These are phyloP conservation scores for Prunus mongolica DNA, from an alignment of 306 rosid genomes.

Conservation along the genomic window DNA sequence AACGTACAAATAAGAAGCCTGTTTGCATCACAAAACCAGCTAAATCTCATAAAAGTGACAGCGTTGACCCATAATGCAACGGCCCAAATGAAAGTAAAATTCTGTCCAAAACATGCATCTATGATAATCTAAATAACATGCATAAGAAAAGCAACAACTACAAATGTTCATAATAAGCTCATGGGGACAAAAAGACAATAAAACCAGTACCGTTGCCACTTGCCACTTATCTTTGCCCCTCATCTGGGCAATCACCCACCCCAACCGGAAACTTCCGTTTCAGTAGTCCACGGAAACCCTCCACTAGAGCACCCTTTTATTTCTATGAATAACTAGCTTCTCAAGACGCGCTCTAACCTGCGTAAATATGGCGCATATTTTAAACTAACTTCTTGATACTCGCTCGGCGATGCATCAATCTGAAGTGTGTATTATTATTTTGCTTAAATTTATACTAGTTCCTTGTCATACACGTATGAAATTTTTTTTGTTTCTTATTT, in stretches of 20 bases:
- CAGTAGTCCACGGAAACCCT: background rate
- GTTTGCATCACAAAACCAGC: background rate
- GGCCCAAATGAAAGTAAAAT: background rate
- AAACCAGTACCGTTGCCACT: background rate
- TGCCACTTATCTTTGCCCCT: background rate
- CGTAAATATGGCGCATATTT: rapidly evolving
- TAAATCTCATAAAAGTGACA: too few relatives aligned
- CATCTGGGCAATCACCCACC: background rate
- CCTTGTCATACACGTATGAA: too few relatives aligned
- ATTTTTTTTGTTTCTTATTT: too few relatives aligned
- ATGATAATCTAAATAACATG: background rate
- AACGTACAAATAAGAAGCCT: background rate
- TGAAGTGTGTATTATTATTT: too few relatives aligned
- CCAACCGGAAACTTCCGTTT: background rate
- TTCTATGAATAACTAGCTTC: background rate
- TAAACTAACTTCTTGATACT: background rate
- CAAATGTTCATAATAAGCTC: background rate
- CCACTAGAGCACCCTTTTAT: too few relatives aligned
- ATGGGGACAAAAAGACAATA: background rate
- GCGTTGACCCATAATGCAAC: background rate
- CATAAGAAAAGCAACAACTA: background rate
- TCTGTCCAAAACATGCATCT: background rate
- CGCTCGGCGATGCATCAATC: rapidly evolving
- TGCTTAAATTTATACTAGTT: too few relatives aligned
- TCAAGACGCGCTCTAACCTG: rapidly evolving